Percentiles rank a stretch among this genome's conserved stretches.
phyloP scores from a whole-genome alignment of 2,329 filamentous ascomycete species.

The Fonsecaea pedrosoi region DNA sequence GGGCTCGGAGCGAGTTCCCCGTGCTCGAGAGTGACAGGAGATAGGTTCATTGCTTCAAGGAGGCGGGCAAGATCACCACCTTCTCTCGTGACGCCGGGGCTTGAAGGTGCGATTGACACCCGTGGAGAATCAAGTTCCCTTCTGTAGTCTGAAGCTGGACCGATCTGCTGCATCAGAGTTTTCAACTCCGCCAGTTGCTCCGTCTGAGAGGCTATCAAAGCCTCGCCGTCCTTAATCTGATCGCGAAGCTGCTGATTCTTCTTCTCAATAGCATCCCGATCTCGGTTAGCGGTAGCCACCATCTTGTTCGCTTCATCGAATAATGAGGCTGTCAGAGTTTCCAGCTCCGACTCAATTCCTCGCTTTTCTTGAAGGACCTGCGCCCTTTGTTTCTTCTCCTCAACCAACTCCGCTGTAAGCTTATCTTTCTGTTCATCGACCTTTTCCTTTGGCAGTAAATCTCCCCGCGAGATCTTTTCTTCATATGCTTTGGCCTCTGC shows the following conservation, averaged over 20 bases:
- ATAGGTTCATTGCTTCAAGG: conserved; percentile 66
- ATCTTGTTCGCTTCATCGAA: conserved; percentile 99
- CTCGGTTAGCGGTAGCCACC: conserved; percentile 86
- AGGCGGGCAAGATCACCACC: conserved; percentile 60
- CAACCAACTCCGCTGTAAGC: conserved; percentile 64
- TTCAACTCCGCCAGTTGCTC: conserved; percentile 93
- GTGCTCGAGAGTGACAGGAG: conserved; percentile 55
- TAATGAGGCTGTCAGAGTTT: conserved; percentile 86
- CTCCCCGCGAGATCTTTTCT: conserved; percentile 71
- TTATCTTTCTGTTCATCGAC: conserved; percentile 74
- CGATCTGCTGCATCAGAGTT: conserved; percentile 85
- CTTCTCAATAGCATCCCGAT: conserved; percentile 79
- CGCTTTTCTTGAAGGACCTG: conserved; percentile 80
- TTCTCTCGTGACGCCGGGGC: conserved; percentile 69
- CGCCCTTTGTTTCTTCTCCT: conserved; percentile 70
- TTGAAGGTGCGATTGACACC: conserved; percentile 73
- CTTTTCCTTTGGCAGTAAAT: conserved; percentile 75
- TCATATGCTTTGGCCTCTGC: conserved; percentile 71
- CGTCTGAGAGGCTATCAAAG: conserved; percentile 84
- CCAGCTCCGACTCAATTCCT: conserved; percentile 88
- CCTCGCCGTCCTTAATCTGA: conserved; percentile 86
- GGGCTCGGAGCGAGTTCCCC: conserved; percentile 66
- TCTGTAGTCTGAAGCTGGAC: conserved; percentile 59
- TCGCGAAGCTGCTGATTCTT: conserved; percentile 86
- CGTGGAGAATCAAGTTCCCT: conserved; percentile 77